Base-by-base conservation (phyloP, 257 asterid species). In the Osmanthus fragrans region DNA sequence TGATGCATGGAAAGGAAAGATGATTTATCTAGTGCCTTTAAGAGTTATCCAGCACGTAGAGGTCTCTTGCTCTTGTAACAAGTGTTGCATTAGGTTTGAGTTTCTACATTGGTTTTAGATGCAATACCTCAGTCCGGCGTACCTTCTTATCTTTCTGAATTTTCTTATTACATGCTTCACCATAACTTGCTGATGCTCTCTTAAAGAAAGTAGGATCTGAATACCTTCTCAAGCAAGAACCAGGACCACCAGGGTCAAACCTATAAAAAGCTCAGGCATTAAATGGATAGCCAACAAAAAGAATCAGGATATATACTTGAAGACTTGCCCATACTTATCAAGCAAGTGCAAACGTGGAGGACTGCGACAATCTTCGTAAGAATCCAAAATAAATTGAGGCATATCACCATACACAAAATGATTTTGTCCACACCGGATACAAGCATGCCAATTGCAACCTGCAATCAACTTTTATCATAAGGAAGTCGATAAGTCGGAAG, bases 181-280 rank as follows among this genome's bases (percentile, higher is more conserved):
- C 91, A 74, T 83, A 84, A 60, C 90, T 90, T 82, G 82, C 80
- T 75, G 98, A 90, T 79, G 96, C 89, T 84, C 92, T 86, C 85
- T 83, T 93, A 80, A 93, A 93, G 84, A 89, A 89, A 76, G 98
- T 85, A 45, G 99, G 99, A 85, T 96, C 97, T 60, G 99, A 93
- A 89, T 96, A 96, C 86, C 97, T 86, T 85, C 88, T 93, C 84
- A 96, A 85, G 90, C 98, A 96, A 86, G 99, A 96, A 76, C 99
- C 98, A 80, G 93, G 89, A 72, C 97, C 98, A 76, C 92, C 94
- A 49, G 95, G 79, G 79, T 93, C 97, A 84, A 96, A 96, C 92
- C 99, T 96, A 84, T 66, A 84, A 73, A 79, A 78, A 79, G 49
- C 72, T 39, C 33, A 73, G 54, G 25, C 19, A 25, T 71, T 49